Evolutionary conservation across 179 eudicot species (phyloP).

Genomic region (Silene noctiflora): DNA sequence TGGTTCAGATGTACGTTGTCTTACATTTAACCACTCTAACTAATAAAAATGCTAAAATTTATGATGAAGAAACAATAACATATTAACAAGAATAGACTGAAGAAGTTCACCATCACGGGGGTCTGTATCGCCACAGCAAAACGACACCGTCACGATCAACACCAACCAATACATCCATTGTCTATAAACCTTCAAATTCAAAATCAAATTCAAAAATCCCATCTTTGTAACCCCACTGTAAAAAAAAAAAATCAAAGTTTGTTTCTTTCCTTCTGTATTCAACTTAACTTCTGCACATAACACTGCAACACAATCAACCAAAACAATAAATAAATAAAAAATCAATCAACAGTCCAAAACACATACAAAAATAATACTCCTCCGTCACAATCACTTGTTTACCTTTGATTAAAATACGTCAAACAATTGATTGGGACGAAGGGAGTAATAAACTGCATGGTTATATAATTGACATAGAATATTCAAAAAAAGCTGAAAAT

Average conservation of each 20-base stretch:
- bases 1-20: no score
- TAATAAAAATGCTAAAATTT: no score
- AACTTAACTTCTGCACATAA: slow-evolving; percentile 9
- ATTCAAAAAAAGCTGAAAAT: slow-evolving; percentile 26
- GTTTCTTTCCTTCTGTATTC: not conserved
- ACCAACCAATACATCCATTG: slow-evolving; percentile 37
- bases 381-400: no score
- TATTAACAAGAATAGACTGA: not conserved
- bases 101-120: slow-evolving; percentile 66
- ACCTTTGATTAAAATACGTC: no score
- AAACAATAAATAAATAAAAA: not conserved
- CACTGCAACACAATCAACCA: slow-evolving; percentile 12
- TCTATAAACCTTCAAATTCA: slow-evolving; percentile 29
- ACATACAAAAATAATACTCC: no score
- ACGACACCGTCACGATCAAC: slow-evolving; percentile 32
- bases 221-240: slow-evolving; percentile 23
- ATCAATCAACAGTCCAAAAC: slow-evolving; percentile 2
- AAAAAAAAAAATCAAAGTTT: slow-evolving; percentile 1
- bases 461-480: slow-evolving; percentile 14
- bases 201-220: slow-evolving; percentile 28
- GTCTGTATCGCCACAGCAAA: slow-evolving; percentile 55
- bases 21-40: no score
- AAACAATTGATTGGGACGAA: no score
- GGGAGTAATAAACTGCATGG: slow-evolving; percentile 5
- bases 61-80: no score